A percentile compares a stretch with the other conserved stretches of the same genome.
Evolutionary conservation across 2,329 filamentous ascomycete species (phyloP).

Genomic region (Lachnellula subtilissima): DNA sequence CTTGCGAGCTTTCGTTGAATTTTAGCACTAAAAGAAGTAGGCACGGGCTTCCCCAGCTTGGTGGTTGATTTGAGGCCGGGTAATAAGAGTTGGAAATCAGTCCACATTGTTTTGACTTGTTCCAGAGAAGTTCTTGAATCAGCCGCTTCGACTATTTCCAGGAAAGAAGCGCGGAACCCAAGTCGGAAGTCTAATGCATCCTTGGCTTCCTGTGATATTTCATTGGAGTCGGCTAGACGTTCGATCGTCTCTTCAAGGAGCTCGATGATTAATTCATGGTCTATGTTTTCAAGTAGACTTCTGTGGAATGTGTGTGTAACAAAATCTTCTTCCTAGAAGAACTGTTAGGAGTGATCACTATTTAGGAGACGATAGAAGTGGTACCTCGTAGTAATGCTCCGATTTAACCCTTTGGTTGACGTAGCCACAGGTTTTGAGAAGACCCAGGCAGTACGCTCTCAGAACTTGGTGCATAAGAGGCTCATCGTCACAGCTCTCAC

Average conservation of each 20-base stretch:
- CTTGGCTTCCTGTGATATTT: constrained; percentile 33
- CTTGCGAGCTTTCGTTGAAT: constrained; percentile 88
- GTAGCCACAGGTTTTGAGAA: constrained; percentile 77
- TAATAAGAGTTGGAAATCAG: constrained; percentile 40
- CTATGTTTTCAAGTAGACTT: constrained; percentile 63
- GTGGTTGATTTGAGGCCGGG: constrained; percentile 55
- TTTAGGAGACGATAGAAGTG: constrained; percentile 18
- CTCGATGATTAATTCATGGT: constrained; percentile 36
- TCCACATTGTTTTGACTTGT: constrained; percentile 39
- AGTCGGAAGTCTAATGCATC: constrained; percentile 62
- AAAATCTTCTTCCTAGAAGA: constrained; percentile 84
- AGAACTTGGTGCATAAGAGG: constrained; percentile 59
- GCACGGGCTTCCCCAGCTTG: constrained; percentile 57
- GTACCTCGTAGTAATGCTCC: constrained; percentile 88
- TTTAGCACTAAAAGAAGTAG: constrained; percentile 82
- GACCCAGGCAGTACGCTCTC: constrained; percentile 77
- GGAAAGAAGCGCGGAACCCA: constrained; percentile 58
- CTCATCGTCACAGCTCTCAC: constrained; percentile 27
- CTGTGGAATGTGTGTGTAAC: constrained; percentile 87
- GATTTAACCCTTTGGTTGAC: constrained; percentile 71
- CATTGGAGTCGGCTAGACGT: constrained; percentile 16
- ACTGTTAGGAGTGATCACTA: background rate
- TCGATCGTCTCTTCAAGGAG: constrained; percentile 32
- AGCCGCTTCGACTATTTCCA: constrained; percentile 47
- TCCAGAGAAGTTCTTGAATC: constrained; percentile 42